Base-by-base conservation (phyloP, 345 rosid genomes). In the Moricandia arvensis region DNA sequence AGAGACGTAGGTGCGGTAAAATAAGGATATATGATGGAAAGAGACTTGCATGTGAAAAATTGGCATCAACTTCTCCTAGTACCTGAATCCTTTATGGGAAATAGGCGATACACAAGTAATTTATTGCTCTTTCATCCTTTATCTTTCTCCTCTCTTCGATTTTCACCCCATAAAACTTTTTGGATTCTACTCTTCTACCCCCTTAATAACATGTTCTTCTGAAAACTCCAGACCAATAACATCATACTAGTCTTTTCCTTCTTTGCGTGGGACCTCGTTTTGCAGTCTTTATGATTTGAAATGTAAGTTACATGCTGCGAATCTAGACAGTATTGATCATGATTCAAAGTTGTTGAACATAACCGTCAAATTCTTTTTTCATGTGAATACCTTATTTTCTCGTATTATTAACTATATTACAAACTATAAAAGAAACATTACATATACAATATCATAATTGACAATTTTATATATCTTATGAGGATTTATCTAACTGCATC, bases 1-100 rank as follows among this genome's bases (percentile, higher is more conserved):
- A 71, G 80, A 77, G 41, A 77, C 5, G 27, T 77, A 71, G 76
- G 76, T 71, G 67, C n/a, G 76, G 80, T 71, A 45, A 64, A 77
- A 65, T 31, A 77, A 21, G 80, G 80, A 71, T 37, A 65, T 24
- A 13, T 64, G 34, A 31, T 63, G 75, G 80, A 70, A 10, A 63
- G 66, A 6, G 75, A 70, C 71, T 2, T 69, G 74, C 80, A 77
- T 77, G 75, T 77, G 72, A 77, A 77, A n/a, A 77, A 10, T 21
- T 57, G 61, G 59, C 71, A 38, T 64, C 11, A 71, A 71, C 53
- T 63, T 77, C 76, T 71, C 80, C 63, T 71, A 77, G 57, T 77
- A 76, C 72, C 59, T 64, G 3, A 43, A 55, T 71, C 72, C 55
- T 65, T 77, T 71, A 70, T 77, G 71, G 75, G 80, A 57, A 70